Base-by-base conservation (phyloP, 2,329 filamentous ascomycete species). In the Trichoderma cornu-damae region DNA sequence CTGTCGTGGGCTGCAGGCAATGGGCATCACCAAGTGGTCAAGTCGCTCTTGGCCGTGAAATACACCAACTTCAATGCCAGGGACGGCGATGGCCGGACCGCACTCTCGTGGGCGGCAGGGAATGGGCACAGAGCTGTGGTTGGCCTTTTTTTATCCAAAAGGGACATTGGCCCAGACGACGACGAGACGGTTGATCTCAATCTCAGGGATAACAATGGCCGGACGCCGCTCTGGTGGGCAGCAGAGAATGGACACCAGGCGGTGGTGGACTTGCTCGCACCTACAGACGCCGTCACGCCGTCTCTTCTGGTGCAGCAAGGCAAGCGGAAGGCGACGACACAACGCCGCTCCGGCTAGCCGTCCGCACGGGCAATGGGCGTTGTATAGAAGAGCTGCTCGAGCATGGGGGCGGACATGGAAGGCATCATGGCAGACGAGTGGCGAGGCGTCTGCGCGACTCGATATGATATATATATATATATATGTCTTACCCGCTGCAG, bases 331-430 rank as follows among this genome's bases (percentile, higher is more conserved):
- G 6, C 32, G 1, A 35, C 3, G 16, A 14, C 1, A 28, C 1
- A 22, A 54, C 40, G 7, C 51, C 51, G 5, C 30, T 46, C 6
- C 40, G 7, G 3, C 2, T 28, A 14, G 40, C 40, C 0, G 4
- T 54, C 2, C 14, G 3, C 1, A 2, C 3, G 1, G 14, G 12
- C 2, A 0, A 28, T n/a, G 3, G 1, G 3, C 1, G 4, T 3
- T 1, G 34, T 12, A 35, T 46, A 9, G 3, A 20, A 37, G 40
- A 37, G 6, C 7, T 54, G 4, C 14, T 54, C 2, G 28, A 28
- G 2, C 4, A 6, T 0, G 28, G 28, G n/a, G 3, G 51, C 51
- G 20, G 1, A 20, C 3, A 26, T n/a, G 14, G 6, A 26, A 8
- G 40, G 38, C 1, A 30, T 38, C 5, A 38, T 16, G 42, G n/a